Percentiles rank a stretch among this genome's conserved stretches.
Conservation (phyloP, 2,329 filamentous ascomycete species). For the Aspergillus sp. region DNA sequence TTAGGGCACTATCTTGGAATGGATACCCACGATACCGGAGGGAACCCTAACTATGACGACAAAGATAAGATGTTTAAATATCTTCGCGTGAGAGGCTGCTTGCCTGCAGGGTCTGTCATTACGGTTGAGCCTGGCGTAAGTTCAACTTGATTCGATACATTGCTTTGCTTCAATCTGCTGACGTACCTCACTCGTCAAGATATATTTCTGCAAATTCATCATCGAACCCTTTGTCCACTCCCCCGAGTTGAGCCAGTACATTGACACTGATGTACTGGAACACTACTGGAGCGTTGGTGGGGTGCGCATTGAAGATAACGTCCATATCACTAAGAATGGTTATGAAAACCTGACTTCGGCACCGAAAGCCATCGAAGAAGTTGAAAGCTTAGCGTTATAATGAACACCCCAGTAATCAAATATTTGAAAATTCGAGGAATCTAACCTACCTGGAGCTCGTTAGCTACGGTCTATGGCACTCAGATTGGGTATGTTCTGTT, state of each 20-base stretch:
- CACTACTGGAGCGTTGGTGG: slow-evolving; percentile 85
- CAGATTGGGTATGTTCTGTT: too few species aligned
- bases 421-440: too few species aligned
- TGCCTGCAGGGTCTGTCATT: slow-evolving; percentile 74
- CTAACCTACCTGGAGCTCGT: too few species aligned
- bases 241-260: slow-evolving; percentile 64
- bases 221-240: slow-evolving; percentile 71
- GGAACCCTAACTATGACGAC: slow-evolving; percentile 69
- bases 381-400: slow-evolving; percentile 43
- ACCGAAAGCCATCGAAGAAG: slow-evolving; percentile 62
- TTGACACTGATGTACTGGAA: slow-evolving; percentile 63
- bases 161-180: neutral
- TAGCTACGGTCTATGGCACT: too few species aligned
- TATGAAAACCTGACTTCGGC: slow-evolving; percentile 76
- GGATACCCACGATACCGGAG: slow-evolving; percentile 83
- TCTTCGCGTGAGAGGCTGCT: slow-evolving; percentile 63
- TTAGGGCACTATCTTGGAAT: slow-evolving; percentile 86
- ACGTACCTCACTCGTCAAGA: slow-evolving; percentile 33
- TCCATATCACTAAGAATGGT: slow-evolving; percentile 69
- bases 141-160: slow-evolving; percentile 8
- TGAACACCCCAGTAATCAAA: too few species aligned
- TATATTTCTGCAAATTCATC: slow-evolving; percentile 88
- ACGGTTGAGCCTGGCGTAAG: slow-evolving; percentile 88
- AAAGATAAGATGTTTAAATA: slow-evolving; percentile 79
- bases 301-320: slow-evolving; percentile 85